A percentile compares a stretch with the other conserved stretches of the same genome.
Evolutionary conservation across 2,329 filamentous ascomycete genomes (phyloP).

Genomic region (Trichoderma atrobrunneum): DNA sequence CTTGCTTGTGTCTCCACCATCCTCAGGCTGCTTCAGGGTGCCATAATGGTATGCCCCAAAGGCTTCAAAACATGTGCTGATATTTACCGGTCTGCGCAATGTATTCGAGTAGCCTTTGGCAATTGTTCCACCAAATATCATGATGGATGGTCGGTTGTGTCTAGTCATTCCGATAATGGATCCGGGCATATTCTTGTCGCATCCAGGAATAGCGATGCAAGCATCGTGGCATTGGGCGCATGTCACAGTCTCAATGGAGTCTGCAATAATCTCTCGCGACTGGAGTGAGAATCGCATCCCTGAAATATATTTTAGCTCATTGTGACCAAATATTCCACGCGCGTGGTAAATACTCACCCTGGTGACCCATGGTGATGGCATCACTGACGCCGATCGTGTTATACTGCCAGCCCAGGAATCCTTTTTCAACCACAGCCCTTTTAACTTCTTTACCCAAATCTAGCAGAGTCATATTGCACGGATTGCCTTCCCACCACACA

Average conservation of each 20-base stretch:
- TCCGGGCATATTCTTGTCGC: not conserved
- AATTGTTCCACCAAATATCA: not conserved
- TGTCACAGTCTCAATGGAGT: not conserved
- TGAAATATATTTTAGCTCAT: not conserved
- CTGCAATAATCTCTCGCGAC: not conserved
- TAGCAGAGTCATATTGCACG: not conserved
- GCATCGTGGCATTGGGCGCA: not conserved
- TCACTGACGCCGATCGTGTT: not conserved
- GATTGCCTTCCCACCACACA: not conserved
- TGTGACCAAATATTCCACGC: too few species aligned
- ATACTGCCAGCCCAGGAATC: not conserved
- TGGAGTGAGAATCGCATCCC: not conserved
- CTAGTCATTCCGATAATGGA: not conserved
- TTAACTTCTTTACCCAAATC: not conserved
- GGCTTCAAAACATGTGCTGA: not conserved
- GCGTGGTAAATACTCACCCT: not conserved
- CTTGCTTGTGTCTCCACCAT: not conserved
- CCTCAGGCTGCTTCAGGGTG: not conserved
- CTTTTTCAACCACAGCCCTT: not conserved
- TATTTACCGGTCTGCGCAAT: not conserved
- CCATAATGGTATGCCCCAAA: not conserved
- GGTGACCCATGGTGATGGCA: not conserved
- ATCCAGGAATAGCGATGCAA: not conserved
- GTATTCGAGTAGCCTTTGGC: not conserved
- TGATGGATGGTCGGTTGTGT: not conserved